Evolutionary conservation across 768 basidiomycete genomes (phyloP).

Genomic region (Gloeostereum incarnatum): DNA sequence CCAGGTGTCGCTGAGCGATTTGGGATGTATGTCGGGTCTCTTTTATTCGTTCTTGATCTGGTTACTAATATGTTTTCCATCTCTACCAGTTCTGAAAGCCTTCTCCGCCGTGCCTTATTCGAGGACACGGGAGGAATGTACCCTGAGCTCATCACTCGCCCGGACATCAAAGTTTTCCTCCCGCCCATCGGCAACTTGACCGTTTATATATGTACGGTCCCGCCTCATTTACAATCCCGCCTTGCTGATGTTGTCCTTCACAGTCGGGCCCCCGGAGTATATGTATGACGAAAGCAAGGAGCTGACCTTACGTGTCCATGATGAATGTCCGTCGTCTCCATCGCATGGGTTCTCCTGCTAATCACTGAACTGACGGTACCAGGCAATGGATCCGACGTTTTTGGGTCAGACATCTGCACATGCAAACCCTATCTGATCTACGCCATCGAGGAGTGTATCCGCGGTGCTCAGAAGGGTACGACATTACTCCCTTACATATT

Average conservation of each 20-base stretch:
- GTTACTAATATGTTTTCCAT: background rate
- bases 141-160: slow-evolving; percentile 90
- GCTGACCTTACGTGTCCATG: slow-evolving; percentile 84
- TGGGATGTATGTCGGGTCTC: slow-evolving; percentile 55
- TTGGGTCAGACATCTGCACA: slow-evolving; percentile 88
- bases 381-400: slow-evolving; percentile 94
- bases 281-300: slow-evolving; percentile 70
- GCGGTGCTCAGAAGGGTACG: slow-evolving; percentile 43
- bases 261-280: slow-evolving; percentile 79
- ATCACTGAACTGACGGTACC: slow-evolving; percentile 1
- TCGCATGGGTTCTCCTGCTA: background rate
- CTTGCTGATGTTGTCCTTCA: background rate
- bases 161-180: slow-evolving; percentile 92
- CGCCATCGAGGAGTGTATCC: slow-evolving; percentile 90
- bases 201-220: slow-evolving; percentile 74
- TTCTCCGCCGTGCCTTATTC: slow-evolving; percentile 86
- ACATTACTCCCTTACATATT: background rate
- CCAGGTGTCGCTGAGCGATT: slow-evolving; percentile 94
- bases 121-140: slow-evolving; percentile 97
- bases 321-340: slow-evolving; percentile 57
- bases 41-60: background rate
- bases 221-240: background rate
- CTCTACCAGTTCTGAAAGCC: slow-evolving; percentile 56
- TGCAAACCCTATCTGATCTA: slow-evolving; percentile 91
- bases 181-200: slow-evolving; percentile 91